Base-by-base conservation (phyloP, 768 basidiomycete genomes). In the Leccinum barrowsii region DNA sequence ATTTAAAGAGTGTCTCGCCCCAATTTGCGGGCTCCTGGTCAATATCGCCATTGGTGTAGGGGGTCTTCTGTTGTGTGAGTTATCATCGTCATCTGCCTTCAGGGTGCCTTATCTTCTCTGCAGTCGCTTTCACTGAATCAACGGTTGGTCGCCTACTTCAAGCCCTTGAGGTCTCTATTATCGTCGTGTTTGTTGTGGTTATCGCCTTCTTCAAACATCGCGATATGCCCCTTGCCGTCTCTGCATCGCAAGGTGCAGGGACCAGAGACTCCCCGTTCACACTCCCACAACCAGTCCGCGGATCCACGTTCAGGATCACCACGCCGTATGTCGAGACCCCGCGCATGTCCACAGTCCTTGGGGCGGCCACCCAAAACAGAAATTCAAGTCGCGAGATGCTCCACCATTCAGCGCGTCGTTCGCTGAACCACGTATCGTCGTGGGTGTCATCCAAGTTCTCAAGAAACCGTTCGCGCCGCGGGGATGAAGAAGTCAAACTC, bases 91-190 rank as follows among this genome's bases (percentile, higher is more conserved):
- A 37, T 50, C 40, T 40, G 48, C 32, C 13, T 50, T 60, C 48
- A 55, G 21, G 37, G 40, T 24, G 46, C 44, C 59, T 70, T 46
- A 69, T 32, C 47, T 37, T 3, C 52, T 54, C 44, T 21, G 35
- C 62, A 90, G 88, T 86, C 68, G 73, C 76, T 54, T 89, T 90
- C 66, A 82, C 89, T 3, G 90, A 91, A 72, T 82, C 82, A 6
- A 76, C 78, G 10, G 73, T 87, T 1, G 90, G 89, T n/a, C 84
- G 86, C 49, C 82, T 90, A 63, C 69, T 84, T 52, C 80, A 84
- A 63, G 85, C 84, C 13, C 70, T 85, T 34, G 85, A 87, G 65
- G 63, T 85, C 22, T 92, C 85, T 65, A 77, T 85, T 46, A 71
- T 86, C 47, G 75, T 87, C 56, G 70, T 89, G n/a, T 82, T 80